A percentile compares a stretch with the other conserved stretches of the same genome.
Conservation (phyloP, 2,329 filamentous ascomycete genomes). For the Penicillium sp. region DNA sequence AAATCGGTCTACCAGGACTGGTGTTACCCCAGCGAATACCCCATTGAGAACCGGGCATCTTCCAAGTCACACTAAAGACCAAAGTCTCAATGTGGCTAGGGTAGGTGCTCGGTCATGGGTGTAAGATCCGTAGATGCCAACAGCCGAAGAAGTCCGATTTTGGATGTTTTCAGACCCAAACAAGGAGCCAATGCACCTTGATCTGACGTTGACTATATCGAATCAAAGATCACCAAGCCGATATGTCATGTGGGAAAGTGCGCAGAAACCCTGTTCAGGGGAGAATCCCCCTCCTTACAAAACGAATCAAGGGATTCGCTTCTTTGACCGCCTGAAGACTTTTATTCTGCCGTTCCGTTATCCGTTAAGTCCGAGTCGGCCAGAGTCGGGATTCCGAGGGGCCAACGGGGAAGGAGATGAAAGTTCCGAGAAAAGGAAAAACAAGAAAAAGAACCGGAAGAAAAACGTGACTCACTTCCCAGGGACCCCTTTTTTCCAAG, state of each 20-base stretch:
- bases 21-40: not conserved
- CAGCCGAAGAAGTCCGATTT: not conserved
- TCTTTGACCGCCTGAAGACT: not conserved
- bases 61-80: not conserved
- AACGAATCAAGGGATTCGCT: not conserved
- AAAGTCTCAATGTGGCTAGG: not conserved
- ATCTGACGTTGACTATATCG: not conserved
- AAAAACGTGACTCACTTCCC: conserved; percentile 20
- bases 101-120: not conserved
- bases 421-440: conserved; percentile 22
- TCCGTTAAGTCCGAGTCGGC: conserved; percentile 6
- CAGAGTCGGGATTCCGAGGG: conserved; percentile 6
- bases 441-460: conserved; percentile 27
- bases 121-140: not conserved
- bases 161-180: conserved; percentile 9
- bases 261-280: not conserved
- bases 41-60: not conserved
- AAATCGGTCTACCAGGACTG: not conserved
- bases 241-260: not conserved
- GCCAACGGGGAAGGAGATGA: conserved; percentile 1
- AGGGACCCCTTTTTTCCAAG: conserved; percentile 3
- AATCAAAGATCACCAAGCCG: not conserved
- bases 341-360: not conserved
- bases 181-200: conserved; percentile 1
- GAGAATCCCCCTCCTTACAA: too few relatives aligned